Evolutionary conservation across 495 filamentous ascomycete species (phyloP).

Genomic region (Xylaria scruposa): DNA sequence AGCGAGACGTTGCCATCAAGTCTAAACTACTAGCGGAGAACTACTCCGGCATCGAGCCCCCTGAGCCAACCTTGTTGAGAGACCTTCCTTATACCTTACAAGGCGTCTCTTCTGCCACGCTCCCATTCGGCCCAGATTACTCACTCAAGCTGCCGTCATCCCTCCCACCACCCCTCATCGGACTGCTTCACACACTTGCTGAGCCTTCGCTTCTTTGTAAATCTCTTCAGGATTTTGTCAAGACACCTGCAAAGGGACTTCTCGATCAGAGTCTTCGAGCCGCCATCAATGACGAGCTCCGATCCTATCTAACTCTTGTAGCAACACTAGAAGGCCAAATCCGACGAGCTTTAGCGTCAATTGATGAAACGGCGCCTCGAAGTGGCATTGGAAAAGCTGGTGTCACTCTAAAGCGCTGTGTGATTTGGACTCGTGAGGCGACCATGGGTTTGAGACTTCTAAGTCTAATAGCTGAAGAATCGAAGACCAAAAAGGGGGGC

Average conservation of each 20-base stretch:
- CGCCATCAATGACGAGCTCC: conserved; percentile 81
- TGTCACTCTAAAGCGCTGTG: conserved; percentile 95
- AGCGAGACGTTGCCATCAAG: conserved; percentile 56
- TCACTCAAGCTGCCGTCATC: conserved; percentile 75
- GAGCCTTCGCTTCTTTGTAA: conserved; percentile 93
- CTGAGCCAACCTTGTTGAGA: conserved; percentile 79
- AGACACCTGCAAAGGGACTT: conserved; percentile 67
- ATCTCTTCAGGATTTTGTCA: conserved; percentile 78
- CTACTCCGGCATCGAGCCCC: conserved; percentile 56
- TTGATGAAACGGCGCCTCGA: conserved; percentile 68
- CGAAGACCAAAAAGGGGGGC: conserved; percentile 84
- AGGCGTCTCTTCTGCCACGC: conserved; percentile 83
- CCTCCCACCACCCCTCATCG: conserved; percentile 83
- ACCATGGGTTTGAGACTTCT: conserved; percentile 96
- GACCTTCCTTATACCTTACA: conserved; percentile 95
- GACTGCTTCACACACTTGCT: conserved; percentile 85
- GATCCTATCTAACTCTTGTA: conserved; percentile 90
- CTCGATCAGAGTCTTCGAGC: conserved; percentile 94
- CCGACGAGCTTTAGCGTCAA: conserved; percentile 72
- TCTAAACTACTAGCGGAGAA: conserved; percentile 59
- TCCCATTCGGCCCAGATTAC: conserved; percentile 72
- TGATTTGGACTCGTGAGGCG: conserved; percentile 96
- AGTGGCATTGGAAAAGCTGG: conserved; percentile 80
- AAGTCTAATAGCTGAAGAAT: conserved; percentile 91
- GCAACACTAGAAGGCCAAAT: conserved; percentile 96